These are phyloP conservation scores for Termitomyces sp. DNA, from an alignment of 768 basidiomycete species.

Conservation along the genomic window DNA sequence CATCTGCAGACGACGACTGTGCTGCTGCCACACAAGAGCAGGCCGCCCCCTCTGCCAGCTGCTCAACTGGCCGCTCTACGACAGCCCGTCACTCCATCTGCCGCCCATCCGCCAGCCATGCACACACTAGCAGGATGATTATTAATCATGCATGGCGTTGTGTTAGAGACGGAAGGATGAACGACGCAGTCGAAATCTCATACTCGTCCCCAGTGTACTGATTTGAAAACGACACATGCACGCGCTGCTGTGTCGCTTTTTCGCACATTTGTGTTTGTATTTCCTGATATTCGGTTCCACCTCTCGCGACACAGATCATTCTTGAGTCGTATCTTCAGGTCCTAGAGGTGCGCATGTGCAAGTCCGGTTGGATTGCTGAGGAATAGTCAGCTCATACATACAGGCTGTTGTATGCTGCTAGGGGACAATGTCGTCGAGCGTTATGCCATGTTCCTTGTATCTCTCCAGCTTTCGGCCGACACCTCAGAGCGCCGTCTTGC, in stretches of 20 bases:
- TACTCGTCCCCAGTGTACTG: not conserved
- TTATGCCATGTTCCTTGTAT: conserved; percentile 86
- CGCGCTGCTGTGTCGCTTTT: conserved; percentile 77
- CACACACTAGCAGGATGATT: no score
- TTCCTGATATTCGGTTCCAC: conserved; percentile 71
- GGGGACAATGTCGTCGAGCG: conserved; percentile 89
- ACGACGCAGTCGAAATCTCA: no score
- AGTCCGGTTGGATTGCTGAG: not conserved
- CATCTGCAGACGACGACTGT: no score
- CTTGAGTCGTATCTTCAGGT: conserved; percentile 86
- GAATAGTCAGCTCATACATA: not conserved
- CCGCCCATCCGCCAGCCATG: no score
- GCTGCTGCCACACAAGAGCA: no score
- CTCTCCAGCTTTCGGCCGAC: conserved; percentile 60
- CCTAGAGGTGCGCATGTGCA: conserved; percentile 58
- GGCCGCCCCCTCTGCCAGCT: no score
- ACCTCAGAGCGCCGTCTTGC: conserved; percentile 62
- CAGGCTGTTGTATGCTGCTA: conserved; percentile 86
- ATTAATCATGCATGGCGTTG: no score
- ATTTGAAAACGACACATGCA: conserved; percentile 34
- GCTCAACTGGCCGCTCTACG: no score
- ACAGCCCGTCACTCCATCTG: no score
- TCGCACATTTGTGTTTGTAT: conserved; percentile 88
- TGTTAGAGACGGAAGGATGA: no score
- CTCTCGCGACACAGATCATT: conserved; percentile 71